Evolutionary conservation across 352 stramenopile genomes (phyloP), one percentile per base, ranked within the genome.

Genomic region (Achlya hypogyna): DNA sequence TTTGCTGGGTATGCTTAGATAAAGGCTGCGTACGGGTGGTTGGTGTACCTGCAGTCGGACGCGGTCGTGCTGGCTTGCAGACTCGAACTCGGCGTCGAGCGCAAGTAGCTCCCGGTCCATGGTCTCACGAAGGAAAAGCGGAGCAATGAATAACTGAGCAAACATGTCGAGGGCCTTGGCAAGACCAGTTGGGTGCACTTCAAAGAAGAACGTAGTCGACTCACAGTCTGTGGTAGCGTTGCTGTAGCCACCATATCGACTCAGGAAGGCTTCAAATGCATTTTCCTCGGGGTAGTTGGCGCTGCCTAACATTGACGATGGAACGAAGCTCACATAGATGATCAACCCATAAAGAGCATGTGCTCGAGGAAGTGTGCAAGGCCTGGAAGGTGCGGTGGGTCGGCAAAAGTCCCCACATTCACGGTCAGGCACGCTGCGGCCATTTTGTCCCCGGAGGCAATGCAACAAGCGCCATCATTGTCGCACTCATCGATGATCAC

Each of bases 141-240:
- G 88, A 5, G 70, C 69, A 32, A 95, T 81, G 73, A 97, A 97
- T 63, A 95, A 96, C 71, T 96, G 82, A 16, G 87, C 82, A 75
- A 97, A 96, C 63, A 86, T 89, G 49, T 91, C 78, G 16, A 92
- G 71, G 9, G 80, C 78, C 23, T 77, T 32, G 0, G 51, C 49
- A 18, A 88, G 60, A 38, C 60, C 59, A 18, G 27, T 22, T 29
- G 71, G 69, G 2, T 74, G 63, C 6, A 94, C 71, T 54, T 95
- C 84, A 72, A 97, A 96, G 51, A 94, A 76, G 69, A 86, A 97
- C 43, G 81, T 75, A 27, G 88, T 97, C 52, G 62, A 73, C 71
- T 96, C 86, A 31, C 82, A 84, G 68, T 95, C 88, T 22, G 88
- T 96, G 43, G 77, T 82, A 5, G 87, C 89, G 72, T 97, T 97